These are phyloP conservation scores for Orobanche coerulescens DNA, from an alignment of 257 asterid genomes.

Conservation along the genomic window DNA sequence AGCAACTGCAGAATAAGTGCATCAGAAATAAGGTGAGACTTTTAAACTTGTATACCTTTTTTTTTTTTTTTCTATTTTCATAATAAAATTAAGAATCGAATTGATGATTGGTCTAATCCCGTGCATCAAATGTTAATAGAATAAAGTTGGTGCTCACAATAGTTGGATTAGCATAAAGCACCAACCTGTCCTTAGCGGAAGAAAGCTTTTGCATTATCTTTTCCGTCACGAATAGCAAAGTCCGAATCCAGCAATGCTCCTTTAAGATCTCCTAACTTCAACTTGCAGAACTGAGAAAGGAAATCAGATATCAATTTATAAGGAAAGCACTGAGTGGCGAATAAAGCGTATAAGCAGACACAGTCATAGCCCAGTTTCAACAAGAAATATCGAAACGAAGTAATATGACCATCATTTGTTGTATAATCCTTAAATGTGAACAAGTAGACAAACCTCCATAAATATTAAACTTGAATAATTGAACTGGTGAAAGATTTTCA, in stretches of 20 bases:
- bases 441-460: neutral
- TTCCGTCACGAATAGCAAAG: slow-evolving; percentile 80
- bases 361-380: neutral
- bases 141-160: neutral
- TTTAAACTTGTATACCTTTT: slow-evolving; percentile 4
- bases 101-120: neutral
- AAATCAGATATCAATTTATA: neutral
- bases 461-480: neutral
- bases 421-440: neutral
- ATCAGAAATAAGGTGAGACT: neutral
- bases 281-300: slow-evolving; percentile 43
- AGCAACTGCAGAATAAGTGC: slow-evolving; percentile 13
- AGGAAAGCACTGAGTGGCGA: neutral
- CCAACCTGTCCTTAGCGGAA: slow-evolving; percentile 93
- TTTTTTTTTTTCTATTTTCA: neutral
- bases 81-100: neutral
- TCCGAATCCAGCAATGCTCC: slow-evolving; percentile 82
- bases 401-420: neutral
- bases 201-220: slow-evolving; percentile 70
- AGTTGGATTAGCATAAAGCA: slow-evolving; percentile 6
- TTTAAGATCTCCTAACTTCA: slow-evolving; percentile 70
- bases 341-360: neutral
- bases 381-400: neutral
- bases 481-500: neutral
- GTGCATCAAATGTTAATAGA: neutral